Percentiles rank a stretch among this genome's conserved stretches.
phyloP scores from a whole-genome alignment of 2,329 filamentous ascomycete genomes.

The Aspergillus fumigatus region DNA sequence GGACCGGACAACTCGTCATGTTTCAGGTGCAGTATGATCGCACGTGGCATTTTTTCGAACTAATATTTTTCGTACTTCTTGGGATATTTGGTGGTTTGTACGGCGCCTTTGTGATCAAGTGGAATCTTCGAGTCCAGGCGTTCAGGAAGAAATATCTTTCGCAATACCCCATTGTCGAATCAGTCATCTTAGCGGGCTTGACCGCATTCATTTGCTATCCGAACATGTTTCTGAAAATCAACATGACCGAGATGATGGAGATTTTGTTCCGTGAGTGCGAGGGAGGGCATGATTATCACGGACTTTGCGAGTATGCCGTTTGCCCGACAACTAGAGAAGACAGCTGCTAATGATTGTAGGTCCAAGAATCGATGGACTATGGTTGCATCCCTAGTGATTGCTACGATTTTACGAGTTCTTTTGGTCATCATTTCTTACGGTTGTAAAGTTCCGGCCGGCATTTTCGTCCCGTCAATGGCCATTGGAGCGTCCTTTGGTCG shows the following conservation, averaged over 20 bases:
- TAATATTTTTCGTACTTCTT: constrained; percentile 85
- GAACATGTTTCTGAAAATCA: constrained; percentile 89
- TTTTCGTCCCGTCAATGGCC: constrained; percentile 98
- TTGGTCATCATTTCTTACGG: constrained; percentile 95
- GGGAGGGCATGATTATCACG: constrained; percentile 80
- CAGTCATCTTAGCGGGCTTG: constrained; percentile 72
- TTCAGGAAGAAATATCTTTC: constrained; percentile 91
- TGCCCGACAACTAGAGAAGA: not conserved
- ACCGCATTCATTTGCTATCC: constrained; percentile 96
- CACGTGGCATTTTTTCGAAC: constrained; percentile 96
- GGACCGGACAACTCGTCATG: constrained; percentile 97
- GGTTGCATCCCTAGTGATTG: constrained; percentile 70
- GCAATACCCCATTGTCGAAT: constrained; percentile 80
- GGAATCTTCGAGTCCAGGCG: constrained; percentile 85
- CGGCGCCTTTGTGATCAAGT: constrained; percentile 95
- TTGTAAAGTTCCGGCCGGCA: constrained; percentile 95
- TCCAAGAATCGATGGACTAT: constrained; percentile 69
- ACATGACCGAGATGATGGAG: constrained; percentile 99
- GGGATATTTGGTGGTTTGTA: constrained; percentile 93
- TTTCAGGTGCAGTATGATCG: constrained; percentile 96
- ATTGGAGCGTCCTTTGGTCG: constrained; percentile 91
- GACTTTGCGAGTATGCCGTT: constrained; percentile 68
- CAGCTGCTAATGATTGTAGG: constrained; percentile 23
- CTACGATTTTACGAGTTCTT: constrained; percentile 74
- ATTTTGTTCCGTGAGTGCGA: constrained; percentile 94